phyloP scores from a whole-genome alignment of 768 basidiomycete species.

The Amanita muscaria region DNA sequence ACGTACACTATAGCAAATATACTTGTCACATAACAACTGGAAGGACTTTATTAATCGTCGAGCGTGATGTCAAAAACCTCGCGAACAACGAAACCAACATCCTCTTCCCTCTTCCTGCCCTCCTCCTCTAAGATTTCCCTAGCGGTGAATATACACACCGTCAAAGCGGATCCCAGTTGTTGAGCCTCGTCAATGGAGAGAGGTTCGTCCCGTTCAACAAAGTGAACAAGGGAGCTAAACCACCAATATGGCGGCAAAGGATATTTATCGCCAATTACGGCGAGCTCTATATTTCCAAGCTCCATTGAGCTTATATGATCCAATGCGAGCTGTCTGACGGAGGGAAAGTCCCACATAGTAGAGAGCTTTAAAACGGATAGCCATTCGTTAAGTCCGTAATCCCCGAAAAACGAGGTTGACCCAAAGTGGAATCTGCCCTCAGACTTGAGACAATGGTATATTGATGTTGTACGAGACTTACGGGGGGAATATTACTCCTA shows the following conservation, averaged over 20 bases:
- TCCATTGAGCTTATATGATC: neutral
- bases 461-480: neutral
- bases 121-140: constrained; percentile 18
- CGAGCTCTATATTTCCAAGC: constrained; percentile 8
- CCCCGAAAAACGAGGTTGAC: constrained; percentile 20
- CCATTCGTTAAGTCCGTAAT: constrained; percentile 5
- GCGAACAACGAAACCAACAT: constrained; percentile 16
- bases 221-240: neutral
- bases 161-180: constrained; percentile 19
- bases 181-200: constrained; percentile 18
- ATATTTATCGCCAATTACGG: constrained; percentile 12
- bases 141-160: constrained; percentile 15
- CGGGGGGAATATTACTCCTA: constrained; percentile 10
- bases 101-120: constrained; percentile 16
- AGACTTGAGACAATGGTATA: neutral
- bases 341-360: neutral
- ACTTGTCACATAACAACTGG: no score
- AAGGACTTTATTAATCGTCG: no score
- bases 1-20: no score
- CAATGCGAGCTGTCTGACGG: neutral
- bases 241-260: neutral
- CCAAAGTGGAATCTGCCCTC: constrained; percentile 23
- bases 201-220: neutral
- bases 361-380: constrained; percentile 1
- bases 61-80: constrained; percentile 14